Evolutionary conservation across 306 rosid genomes (phyloP).

Genomic region (Quercus aquifolioides): DNA sequence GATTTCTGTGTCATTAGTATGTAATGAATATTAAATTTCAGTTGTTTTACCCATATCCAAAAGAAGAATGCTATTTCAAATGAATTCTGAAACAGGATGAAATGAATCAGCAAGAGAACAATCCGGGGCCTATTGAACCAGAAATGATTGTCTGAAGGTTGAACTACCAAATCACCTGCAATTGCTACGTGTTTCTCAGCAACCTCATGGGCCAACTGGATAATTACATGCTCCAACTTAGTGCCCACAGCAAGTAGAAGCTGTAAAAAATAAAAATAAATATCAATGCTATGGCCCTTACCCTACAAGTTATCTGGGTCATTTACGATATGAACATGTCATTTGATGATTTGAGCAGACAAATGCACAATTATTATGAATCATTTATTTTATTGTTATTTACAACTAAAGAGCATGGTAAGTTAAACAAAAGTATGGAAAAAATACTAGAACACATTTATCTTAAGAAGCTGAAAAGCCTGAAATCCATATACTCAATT

Average conservation of each 20-base stretch:
- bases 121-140: constrained; percentile 30
- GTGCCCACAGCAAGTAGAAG: constrained; percentile 36
- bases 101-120: constrained; percentile 28
- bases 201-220: constrained; percentile 32
- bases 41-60: constrained; percentile 24
- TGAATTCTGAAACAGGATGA: constrained; percentile 36
- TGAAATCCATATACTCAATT: background rate
- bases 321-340: background rate
- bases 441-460: background rate
- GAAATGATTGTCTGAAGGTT: constrained; percentile 34
- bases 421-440: background rate
- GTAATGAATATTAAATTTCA: background rate
- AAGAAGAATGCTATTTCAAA: constrained; percentile 36
- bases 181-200: constrained; percentile 36
- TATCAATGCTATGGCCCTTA: background rate
- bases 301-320: background rate
- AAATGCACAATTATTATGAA: background rate
- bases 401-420: background rate
- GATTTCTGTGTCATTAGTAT: background rate
- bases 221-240: constrained; percentile 35
- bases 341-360: background rate
- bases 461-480: background rate
- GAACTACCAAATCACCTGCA: constrained; percentile 30
- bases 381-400: background rate
- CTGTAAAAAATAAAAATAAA: constrained; percentile 1